These are phyloP conservation scores for Hippophae tibetana DNA, from an alignment of 306 rosid genomes.

Conservation along the genomic window DNA sequence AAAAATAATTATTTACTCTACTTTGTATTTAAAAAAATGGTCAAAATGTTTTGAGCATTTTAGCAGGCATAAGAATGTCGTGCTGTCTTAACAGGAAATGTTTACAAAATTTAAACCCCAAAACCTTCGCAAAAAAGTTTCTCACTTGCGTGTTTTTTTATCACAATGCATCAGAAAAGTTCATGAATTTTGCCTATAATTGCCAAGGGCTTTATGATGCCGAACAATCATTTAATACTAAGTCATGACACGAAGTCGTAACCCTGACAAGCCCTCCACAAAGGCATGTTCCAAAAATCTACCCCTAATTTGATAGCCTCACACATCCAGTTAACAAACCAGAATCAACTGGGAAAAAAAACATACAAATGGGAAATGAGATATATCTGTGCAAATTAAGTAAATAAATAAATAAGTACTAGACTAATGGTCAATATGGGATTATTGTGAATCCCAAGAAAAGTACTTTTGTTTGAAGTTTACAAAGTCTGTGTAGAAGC, in stretches of 20 bases:
- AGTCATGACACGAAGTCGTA: neutral
- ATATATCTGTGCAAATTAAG: neutral
- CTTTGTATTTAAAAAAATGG: too few species aligned
- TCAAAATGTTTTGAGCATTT: too few species aligned
- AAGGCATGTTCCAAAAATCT: neutral
- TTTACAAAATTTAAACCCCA: neutral
- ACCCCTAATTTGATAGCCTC: neutral
- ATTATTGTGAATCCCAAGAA: too few species aligned
- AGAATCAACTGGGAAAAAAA: constrained; percentile 1
- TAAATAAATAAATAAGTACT: constrained; percentile 7
- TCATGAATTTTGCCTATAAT: neutral
- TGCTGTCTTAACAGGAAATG: too few species aligned
- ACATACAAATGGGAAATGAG: constrained; percentile 4
- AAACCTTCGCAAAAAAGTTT: neutral
- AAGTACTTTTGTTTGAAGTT: too few species aligned
- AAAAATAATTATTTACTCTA: neutral
- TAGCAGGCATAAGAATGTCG: too few species aligned
- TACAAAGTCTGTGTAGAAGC: too few species aligned
- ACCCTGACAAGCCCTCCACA: too few species aligned
- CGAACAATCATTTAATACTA: neutral
- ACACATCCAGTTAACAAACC: neutral
- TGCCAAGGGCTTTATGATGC: neutral
- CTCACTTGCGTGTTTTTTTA: too few species aligned
- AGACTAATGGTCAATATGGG: too few species aligned
- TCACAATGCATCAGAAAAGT: neutral